Evolutionary conservation across 208 protist species (phyloP).

Genomic region (Vickermania spadyakhi): DNA sequence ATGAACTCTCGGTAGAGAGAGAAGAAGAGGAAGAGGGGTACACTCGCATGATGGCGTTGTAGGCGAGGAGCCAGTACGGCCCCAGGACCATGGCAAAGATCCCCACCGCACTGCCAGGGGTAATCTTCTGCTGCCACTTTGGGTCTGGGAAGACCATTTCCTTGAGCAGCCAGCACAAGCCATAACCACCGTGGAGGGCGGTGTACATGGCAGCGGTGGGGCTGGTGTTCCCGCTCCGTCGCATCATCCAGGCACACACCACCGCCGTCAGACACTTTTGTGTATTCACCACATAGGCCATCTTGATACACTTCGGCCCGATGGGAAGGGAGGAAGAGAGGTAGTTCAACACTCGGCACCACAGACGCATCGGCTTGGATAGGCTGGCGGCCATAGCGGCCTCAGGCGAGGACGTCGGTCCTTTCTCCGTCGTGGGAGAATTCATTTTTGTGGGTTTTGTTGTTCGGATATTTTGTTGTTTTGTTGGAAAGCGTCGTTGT

Average conservation of each 20-base stretch:
- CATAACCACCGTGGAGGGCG: conserved; percentile 81
- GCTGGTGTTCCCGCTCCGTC: conserved; percentile 49
- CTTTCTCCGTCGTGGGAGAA: too few relatives aligned
- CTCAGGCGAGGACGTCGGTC: too few relatives aligned
- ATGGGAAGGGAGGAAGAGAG: conserved; percentile 25
- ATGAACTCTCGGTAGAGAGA: not conserved
- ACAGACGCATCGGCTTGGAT: not conserved
- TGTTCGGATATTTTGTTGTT: too few relatives aligned
- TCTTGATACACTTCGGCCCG: conserved; percentile 48
- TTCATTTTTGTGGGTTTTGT: too few relatives aligned
- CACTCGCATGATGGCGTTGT: conserved; percentile 50
- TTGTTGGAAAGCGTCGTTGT: too few relatives aligned
- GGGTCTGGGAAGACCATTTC: conserved; percentile 73
- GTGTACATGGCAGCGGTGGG: conserved; percentile 78
- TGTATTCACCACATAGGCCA: conserved; percentile 71
- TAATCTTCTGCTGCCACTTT: conserved; percentile 64
- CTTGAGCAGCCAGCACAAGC: conserved; percentile 85
- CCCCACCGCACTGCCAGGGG: conserved; percentile 35
- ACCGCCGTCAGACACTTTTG: conserved; percentile 71
- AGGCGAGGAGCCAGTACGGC: conserved; percentile 80
- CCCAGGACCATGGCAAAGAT: conserved; percentile 38
- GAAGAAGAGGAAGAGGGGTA: not conserved
- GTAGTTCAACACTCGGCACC: not conserved
- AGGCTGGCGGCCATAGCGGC: too few relatives aligned
- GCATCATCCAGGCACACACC: conserved; percentile 62